Conservation (phyloP, 768 basidiomycete species). For the Cyathus striatus region DNA sequence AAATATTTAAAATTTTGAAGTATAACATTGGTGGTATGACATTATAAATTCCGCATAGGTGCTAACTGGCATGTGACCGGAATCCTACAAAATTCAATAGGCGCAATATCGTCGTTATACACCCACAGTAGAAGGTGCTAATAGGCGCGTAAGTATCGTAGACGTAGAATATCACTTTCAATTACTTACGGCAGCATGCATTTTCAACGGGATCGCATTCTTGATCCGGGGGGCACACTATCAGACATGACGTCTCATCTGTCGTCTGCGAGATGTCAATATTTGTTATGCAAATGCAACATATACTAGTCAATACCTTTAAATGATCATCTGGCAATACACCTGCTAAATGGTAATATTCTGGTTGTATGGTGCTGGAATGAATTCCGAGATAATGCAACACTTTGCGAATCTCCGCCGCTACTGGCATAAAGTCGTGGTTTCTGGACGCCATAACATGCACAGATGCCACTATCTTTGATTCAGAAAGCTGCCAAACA, state of each 20-base stretch:
- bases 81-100: too few relatives aligned
- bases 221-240: conserved; percentile 65
- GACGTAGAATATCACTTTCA: not conserved
- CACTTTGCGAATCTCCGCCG: conserved; percentile 74
- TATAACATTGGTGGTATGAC: conserved; percentile 6
- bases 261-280: conserved; percentile 30
- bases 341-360: conserved; percentile 47
- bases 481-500: conserved; percentile 96
- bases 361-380: conserved; percentile 91
- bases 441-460: conserved; percentile 83
- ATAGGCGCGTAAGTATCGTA: not conserved
- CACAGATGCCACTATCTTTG: conserved; percentile 91
- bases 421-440: conserved; percentile 89
- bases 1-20: conserved; percentile 14
- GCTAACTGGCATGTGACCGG: too few relatives aligned
- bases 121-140: conserved; percentile 9
- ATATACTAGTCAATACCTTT: conserved; percentile 49
- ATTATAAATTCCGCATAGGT: not conserved
- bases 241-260: conserved; percentile 58
- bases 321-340: conserved; percentile 40
- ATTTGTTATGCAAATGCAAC: not conserved
- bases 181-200: conserved; percentile 72
- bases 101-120: too few relatives aligned
- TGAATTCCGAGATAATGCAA: conserved; percentile 93
- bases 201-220: conserved; percentile 66